Percentiles rank a stretch among this genome's conserved stretches.
Conservation (phyloP, 495 filamentous ascomycete species). For the Sporormia fimetaria region DNA sequence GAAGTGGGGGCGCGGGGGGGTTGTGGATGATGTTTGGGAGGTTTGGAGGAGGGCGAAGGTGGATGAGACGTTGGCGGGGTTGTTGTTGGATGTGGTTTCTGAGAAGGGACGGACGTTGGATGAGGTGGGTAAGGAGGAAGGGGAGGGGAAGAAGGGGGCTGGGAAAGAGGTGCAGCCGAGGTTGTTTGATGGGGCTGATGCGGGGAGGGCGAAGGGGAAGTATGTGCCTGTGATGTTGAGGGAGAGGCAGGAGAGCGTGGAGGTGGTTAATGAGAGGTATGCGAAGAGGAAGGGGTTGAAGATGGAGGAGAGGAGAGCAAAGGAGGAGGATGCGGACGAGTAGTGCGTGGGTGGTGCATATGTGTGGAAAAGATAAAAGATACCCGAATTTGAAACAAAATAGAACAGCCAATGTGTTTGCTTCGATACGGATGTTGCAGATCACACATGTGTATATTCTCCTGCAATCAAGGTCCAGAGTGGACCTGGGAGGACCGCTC, state of each 20-base stretch:
- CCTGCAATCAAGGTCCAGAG: no score
- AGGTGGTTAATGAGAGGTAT: constrained; percentile 68
- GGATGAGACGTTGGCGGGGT: constrained; percentile 15
- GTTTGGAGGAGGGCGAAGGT: constrained; percentile 77
- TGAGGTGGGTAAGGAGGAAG: background rate
- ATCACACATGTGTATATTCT: no score
- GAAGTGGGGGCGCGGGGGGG: constrained; percentile 52
- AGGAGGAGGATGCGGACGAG: constrained; percentile 11
- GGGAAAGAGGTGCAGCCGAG: constrained; percentile 1
- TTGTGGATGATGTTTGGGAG: constrained; percentile 67
- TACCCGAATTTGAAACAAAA: no score
- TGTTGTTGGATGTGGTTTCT: constrained; percentile 13
- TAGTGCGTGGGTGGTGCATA: no score
- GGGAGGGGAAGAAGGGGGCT: background rate
- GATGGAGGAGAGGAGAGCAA: background rate
- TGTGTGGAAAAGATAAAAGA: no score
- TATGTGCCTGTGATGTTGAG: constrained; percentile 65
- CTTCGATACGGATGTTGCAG: no score
- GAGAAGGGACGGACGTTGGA: constrained; percentile 1
- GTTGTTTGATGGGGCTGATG: constrained; percentile 16
- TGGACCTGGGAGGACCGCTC: no score
- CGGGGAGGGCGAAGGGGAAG: constrained; percentile 13
- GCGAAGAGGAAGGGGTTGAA: constrained; percentile 51
- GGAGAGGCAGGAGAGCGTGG: constrained; percentile 48
- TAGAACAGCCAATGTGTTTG: no score